phyloP scores from a whole-genome alignment of 2,329 filamentous ascomycete genomes.

The Neofusicoccum sp. region DNA sequence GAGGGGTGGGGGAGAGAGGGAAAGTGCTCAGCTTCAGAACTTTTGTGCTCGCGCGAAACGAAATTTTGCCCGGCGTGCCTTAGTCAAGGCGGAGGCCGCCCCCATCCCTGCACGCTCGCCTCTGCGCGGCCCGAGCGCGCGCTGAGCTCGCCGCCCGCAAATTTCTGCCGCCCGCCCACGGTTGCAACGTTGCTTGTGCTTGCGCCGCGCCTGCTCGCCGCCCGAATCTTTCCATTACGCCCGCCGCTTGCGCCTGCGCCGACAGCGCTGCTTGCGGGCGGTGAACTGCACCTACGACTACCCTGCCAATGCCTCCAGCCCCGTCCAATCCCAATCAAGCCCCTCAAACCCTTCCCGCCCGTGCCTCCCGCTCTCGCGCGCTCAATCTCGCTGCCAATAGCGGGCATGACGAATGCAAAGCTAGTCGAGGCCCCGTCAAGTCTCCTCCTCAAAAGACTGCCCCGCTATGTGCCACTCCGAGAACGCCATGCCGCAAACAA shows the following conservation, averaged over 20 bases:
- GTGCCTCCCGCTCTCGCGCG: neutral
- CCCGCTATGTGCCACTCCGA: slow-evolving; percentile 12
- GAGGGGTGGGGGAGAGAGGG: slow-evolving; percentile 28
- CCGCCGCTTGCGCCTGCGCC: too few species aligned
- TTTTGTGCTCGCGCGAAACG: slow-evolving; percentile 18
- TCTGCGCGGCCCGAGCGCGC: neutral
- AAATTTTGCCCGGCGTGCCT: slow-evolving; percentile 13
- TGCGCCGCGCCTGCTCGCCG: too few species aligned
- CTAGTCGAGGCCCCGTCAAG: too few species aligned
- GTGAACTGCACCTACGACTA: too few species aligned
- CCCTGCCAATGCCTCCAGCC: too few species aligned
- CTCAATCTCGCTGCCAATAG: neutral
- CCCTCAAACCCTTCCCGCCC: neutral
- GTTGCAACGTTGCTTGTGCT: too few species aligned
- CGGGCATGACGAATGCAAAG: too few species aligned
- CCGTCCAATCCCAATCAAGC: neutral
- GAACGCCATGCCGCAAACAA: slow-evolving; percentile 11
- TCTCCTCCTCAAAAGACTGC: neutral
- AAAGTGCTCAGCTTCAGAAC: slow-evolving; percentile 6
- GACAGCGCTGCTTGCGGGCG: too few species aligned
- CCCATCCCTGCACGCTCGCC: slow-evolving; percentile 6
- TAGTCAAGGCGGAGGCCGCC: slow-evolving; percentile 13
- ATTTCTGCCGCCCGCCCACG: too few species aligned
- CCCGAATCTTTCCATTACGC: too few species aligned
- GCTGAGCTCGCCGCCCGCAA: neutral